These are phyloP conservation scores for Globisporangium acanthophoron DNA, from an alignment of 352 stramenopile species.

Conservation along the genomic window DNA sequence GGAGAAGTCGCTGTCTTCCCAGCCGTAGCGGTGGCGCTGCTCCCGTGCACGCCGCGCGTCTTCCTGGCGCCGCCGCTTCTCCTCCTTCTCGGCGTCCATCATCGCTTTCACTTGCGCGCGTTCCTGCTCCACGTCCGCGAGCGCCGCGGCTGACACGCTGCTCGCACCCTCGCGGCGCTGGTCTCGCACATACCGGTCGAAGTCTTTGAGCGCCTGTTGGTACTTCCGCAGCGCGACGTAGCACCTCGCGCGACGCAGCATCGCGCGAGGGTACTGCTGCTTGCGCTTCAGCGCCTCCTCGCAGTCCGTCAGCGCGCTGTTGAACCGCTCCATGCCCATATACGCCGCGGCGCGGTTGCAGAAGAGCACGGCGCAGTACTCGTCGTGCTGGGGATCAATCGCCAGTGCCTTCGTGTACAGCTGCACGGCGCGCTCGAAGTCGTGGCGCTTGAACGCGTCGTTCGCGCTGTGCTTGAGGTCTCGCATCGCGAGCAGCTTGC, in stretches of 20 bases:
- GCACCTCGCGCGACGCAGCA: conserved; percentile 68
- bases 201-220: conserved; percentile 60
- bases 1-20: conserved; percentile 48
- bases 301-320: conserved; percentile 68
- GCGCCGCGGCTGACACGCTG: conserved; percentile 3
- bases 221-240: conserved; percentile 55
- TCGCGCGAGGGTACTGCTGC: conserved; percentile 41
- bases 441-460: conserved; percentile 47
- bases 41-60: conserved; percentile 35
- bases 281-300: conserved; percentile 65
- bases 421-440: conserved; percentile 44
- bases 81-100: conserved; percentile 38
- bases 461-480: conserved; percentile 67
- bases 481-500: conserved; percentile 59
- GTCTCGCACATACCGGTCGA: conserved; percentile 62
- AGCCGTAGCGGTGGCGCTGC: conserved; percentile 28
- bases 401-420: conserved; percentile 64
- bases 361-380: conserved; percentile 73
- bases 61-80: conserved; percentile 31
- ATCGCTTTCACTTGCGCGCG: conserved; percentile 38
- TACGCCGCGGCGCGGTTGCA: conserved; percentile 79
- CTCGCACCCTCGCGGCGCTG: conserved; percentile 20
- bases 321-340: conserved; percentile 64
- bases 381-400: conserved; percentile 60
- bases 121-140: conserved; percentile 39